Evolutionary conservation across 73 alveolate species (phyloP), one percentile per base, ranked within the genome.

Genomic region (Paramecium sonneborni): DNA sequence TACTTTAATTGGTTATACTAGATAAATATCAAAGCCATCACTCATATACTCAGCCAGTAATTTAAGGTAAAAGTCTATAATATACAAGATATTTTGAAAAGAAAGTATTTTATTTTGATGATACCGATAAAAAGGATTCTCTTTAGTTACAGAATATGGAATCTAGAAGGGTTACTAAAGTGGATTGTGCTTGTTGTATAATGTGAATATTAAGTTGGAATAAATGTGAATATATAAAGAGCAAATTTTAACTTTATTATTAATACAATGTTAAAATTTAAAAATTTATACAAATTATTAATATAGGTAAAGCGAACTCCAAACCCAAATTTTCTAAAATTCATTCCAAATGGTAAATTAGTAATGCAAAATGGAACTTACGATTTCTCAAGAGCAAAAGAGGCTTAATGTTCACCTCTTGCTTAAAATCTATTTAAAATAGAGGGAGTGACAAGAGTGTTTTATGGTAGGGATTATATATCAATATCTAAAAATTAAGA

Each of bases 291-390:
- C 82, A 44, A 82, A 39, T 92, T 96, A 44, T 96, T 96, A 92
- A 96, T 96, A n/a, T 34, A 95, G 67, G 95, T 95, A 3, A 93
- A 92, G 82, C 74, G 93, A 34, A 94, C 98, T 57, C 99, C 99
- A 7, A 96, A 96, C 57, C 99, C 99, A 3, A 85, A 90, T 35
- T 94, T 93, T 74, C 74, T 94, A 52, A 94, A 96, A 86, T 96
- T 96, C 92, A 34, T 91, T 67, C 98, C 99, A 4, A 34, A 39
- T 28, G 99, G 99, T 10, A 95, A 94, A 84, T 86, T 70, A 37
- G 96, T 96, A 0, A 72, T 96, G 92, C 39, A 70, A 21, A 72
- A 70, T 32, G 97, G 96, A 26, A 94, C 98, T 34, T 82, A 95
- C 84, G 99, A 96, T 85, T 96, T 95, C 87, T 58, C 97, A 6